Conservation (phyloP, 257 asterid genomes). For the Vinca minor region DNA sequence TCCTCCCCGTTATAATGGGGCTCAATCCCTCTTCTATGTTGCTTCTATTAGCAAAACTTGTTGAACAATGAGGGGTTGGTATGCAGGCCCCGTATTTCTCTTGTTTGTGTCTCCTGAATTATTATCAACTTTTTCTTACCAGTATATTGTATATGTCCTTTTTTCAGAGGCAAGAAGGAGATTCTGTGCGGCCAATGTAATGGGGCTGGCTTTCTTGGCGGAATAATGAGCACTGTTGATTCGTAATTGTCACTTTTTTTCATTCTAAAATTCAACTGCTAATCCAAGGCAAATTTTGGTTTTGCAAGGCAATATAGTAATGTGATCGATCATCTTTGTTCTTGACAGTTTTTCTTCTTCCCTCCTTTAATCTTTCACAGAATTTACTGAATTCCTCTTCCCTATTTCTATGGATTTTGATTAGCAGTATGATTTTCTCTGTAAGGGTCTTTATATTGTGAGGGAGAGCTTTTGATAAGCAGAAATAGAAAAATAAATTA, state of each 20-base stretch:
- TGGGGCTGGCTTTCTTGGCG: slow-evolving; percentile 93
- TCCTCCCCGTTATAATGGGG: neutral
- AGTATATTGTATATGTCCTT: neutral
- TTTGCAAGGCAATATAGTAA: neutral
- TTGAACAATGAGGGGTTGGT: neutral
- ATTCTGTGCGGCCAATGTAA: slow-evolving; percentile 61
- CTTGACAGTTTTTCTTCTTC: no score
- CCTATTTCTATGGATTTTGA: no score
- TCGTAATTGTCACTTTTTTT: slow-evolving; percentile 23
- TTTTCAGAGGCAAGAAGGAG: slow-evolving; percentile 49
- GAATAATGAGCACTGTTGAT: slow-evolving; percentile 69
- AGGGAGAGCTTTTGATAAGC: no score
- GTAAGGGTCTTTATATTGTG: no score
- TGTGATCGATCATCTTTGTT: no score
- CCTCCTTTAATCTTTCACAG: no score
- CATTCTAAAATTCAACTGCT: neutral
- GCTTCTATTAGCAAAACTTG: neutral
- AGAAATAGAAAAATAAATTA: no score
- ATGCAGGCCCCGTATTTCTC: no score
- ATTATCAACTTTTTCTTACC: neutral
- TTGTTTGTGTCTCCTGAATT: neutral
- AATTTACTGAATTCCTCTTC: no score
- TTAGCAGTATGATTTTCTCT: no score
- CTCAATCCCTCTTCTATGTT: neutral
- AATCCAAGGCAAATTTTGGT: neutral